Evolutionary conservation across 1,139 yeast species (phyloP), one percentile per base, ranked within the genome.

Genomic region (Taphrina communis): DNA sequence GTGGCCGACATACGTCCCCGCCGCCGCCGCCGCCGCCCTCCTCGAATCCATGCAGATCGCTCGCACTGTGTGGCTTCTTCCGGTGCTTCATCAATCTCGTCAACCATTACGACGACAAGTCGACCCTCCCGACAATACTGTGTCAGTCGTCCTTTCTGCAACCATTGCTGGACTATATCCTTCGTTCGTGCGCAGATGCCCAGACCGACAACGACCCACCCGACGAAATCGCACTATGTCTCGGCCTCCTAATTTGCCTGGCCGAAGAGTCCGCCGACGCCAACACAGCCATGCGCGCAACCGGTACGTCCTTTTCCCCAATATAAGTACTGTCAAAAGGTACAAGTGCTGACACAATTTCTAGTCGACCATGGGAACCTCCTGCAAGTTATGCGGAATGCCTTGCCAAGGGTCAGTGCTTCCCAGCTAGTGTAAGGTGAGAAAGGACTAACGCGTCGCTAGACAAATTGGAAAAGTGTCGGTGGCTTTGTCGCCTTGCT

Each of bases 161-260:
- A 8, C 53, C 53, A 9, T 21, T 50, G 19, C 36, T 50, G 8
- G 53, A 25, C 36, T 50, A 21, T 25, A 36, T 50, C 36, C 1
- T 21, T 6, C 53, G 21, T 1, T 21, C 53, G 21, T 50, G 53
- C n/a, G n/a, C 53, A 11, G 44, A 44, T 42, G 31, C 42, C n/a
- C n/a, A n/a, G 1, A 35, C 31, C 5, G n/a, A 21, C 11, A 36
- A 50, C n/a, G 53, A 50, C 4, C 53, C 53, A 6, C 53, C 42
- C 41, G 66, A 62, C 36, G 59, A 51, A 9, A 7, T 39, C n/a
- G 52, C 53, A 3, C 19, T 62, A 9, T 51, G 59, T 42, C 66
- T 62, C 41, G 66, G 66, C 11, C 51, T 62, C 21, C 59, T 62
- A 14, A 52, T 62, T 11, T 53, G 59, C 41, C 35, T 62, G 11